A percentile compares a stretch with the other conserved stretches of the same genome.
These are phyloP conservation scores for Brachypodium distachyon DNA, from an alignment of 202 grass and related monocot species.

Conservation along the genomic window DNA sequence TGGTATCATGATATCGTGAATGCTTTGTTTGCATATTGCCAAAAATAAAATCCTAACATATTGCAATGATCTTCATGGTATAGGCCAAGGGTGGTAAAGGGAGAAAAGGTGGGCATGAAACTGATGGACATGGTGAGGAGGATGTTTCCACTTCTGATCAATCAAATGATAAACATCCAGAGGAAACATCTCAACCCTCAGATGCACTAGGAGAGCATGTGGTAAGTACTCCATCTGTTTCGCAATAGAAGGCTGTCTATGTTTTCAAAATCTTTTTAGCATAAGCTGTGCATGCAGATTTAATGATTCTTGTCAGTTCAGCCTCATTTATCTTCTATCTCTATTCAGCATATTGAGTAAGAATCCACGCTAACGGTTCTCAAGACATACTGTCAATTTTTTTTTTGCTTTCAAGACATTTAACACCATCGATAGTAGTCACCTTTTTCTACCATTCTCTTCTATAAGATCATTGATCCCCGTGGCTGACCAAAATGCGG, in stretches of 20 bases:
- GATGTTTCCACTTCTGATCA: slow-evolving; percentile 78
- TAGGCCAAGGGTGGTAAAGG: slow-evolving; percentile 81
- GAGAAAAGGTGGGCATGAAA: slow-evolving; percentile 57
- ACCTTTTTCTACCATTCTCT: not conserved
- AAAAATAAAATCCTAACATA: not conserved
- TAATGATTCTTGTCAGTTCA: not conserved
- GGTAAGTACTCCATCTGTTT: slow-evolving; percentile 28
- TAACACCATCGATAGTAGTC: not conserved
- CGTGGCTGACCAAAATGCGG: not conserved
- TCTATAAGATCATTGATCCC: not conserved
- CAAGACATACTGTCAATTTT: too few species aligned
- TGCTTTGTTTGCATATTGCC: not conserved
- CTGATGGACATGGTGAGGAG: slow-evolving; percentile 60
- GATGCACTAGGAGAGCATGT: slow-evolving; percentile 52
- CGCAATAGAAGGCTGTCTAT: not conserved
- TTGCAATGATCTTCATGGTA: not conserved
- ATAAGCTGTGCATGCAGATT: not conserved
- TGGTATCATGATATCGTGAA: too few species aligned
- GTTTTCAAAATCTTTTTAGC: not conserved
- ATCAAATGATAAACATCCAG: slow-evolving; percentile 51
- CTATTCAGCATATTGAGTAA: not conserved
- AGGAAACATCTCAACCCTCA: slow-evolving; percentile 40
- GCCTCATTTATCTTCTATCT: not conserved
- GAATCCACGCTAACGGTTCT: not conserved
- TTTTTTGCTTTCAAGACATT: not conserved